Evolutionary conservation across 108 stramenopile genomes (phyloP), one percentile per base, ranked within the genome.

Genomic region (Pseudonitzschia multiseries): DNA sequence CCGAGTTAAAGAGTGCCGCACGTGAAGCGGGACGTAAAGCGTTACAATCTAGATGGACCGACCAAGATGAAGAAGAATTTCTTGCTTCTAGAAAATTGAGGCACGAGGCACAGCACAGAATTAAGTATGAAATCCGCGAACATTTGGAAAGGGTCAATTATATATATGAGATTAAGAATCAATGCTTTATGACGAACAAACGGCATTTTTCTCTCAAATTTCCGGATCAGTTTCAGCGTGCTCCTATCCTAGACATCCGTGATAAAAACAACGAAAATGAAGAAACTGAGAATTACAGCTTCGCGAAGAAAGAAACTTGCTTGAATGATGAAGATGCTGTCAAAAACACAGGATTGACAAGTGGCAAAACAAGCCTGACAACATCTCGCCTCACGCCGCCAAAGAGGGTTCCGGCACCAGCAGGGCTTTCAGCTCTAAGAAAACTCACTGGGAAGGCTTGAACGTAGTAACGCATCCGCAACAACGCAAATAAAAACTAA

Each of bases 131-230:
- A 8, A 61, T 79, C 40, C 50, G 31, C 21, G 65, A 43, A 18
- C 79, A 79, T 53, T 51, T 79, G 62, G 68, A 79, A 12, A 69
- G 48, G 8, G 73, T 74, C 0, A 60, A 74, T 28, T 61, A 70
- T 40, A 74, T 74, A 22, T 73, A 79, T 42, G 79, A 70, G 5
- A 73, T 74, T 8, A 79, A 79, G 52, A 79, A 79, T 36, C 79
- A 73, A 57, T 79, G 69, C 60, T 59, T 42, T 48, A 73, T 68
- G 73, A 74, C 71, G 8, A 57, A 73, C 73, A 79, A 80, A 51
- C 28, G 22, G 36, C 79, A 75, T 31, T 80, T 80, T 40, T 33
- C 40, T 21, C 57, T 80, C 14, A 22, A 5, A 20, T 59, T 72
- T 44, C 79, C 79, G 36, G 13, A 59, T 12, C 28, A 65, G 0